Evolutionary conservation across 257 asterid species (phyloP).

Genomic region (Avicennia marina): DNA sequence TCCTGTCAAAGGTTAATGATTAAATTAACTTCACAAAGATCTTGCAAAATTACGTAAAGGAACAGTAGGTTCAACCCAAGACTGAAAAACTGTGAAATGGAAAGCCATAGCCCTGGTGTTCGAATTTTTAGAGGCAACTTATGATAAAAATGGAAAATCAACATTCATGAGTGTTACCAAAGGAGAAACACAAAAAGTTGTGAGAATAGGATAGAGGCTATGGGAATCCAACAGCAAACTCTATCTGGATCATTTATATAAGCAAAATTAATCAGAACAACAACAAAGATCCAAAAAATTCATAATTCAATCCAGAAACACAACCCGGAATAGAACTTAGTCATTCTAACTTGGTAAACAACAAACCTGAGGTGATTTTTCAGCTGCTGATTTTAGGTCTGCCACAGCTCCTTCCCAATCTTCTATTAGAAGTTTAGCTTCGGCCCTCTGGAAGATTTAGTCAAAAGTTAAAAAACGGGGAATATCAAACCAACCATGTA

Average conservation of each 20-base stretch:
- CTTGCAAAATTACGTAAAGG: not conserved
- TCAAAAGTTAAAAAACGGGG: constrained; percentile 9
- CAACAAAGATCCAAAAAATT: not conserved
- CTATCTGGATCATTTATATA: not conserved
- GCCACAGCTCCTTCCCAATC: constrained; percentile 98
- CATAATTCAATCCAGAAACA: not conserved
- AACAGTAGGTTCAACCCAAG: too few relatives aligned
- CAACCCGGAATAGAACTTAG: not conserved
- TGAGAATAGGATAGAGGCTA: too few relatives aligned
- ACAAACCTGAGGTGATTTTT: constrained; percentile 88
- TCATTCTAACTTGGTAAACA: not conserved
- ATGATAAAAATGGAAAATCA: too few relatives aligned
- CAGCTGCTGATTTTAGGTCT: constrained; percentile 81
- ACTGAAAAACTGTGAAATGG: too few relatives aligned
- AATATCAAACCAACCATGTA: not conserved
- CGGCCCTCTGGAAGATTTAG: constrained; percentile 62
- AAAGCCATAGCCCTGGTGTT: too few relatives aligned
- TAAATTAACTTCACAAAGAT: not conserved
- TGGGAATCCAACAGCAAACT: not conserved
- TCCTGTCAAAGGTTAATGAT: constrained; percentile 13
- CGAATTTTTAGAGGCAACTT: too few relatives aligned
- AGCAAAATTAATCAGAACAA: not conserved
- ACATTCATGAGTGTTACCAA: not conserved
- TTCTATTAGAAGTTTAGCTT: constrained; percentile 83
- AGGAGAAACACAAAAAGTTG: too few relatives aligned